Base-by-base conservation (phyloP, 2,329 filamentous ascomycete genomes). In the Diplodia corticola region DNA sequence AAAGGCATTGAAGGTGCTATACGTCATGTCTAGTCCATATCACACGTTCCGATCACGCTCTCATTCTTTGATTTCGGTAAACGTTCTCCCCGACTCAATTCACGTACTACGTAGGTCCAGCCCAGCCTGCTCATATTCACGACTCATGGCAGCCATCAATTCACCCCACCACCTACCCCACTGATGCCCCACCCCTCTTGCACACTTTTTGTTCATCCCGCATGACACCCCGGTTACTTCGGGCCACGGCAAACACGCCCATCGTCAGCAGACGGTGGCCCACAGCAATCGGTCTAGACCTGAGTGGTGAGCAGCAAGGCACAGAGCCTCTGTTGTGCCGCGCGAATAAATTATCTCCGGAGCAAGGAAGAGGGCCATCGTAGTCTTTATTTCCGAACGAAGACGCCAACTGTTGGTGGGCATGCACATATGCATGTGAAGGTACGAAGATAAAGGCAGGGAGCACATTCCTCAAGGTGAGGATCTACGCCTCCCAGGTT, bases 91-190 rank as follows among this genome's bases (percentile, higher is more conserved):
- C 2, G 40, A 33, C 26, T 24, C 55, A 44, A 44, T 44, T 20
- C 40, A 44, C 44, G 30, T 33, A 26, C 20, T 12, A 35, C 28
- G 44, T 7, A 22, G 44, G 28, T 61, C 44, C 37, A n/a, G 57
- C 40, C 28, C 57, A 49, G 40, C 28, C 44, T 22, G 33, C 28
- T 46, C 26, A 49, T 49, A 26, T 37, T 49, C 44, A 35, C 57
- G 57, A 61, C 35, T 61, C 57, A 61, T 61, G 57, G 15, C 57
- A 28, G 30, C 57, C 44, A 35, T 35, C n/a, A 35, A 61, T 61
- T 49, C 57, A 49, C 57, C 57, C 57, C 57, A 60, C 57, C 26
- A 24, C 26, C 5, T 24, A 50, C 57, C 57, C 57, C 57, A 61
- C 57, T 28, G 10, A 28, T 13, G 57, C 57, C 57, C 57, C 57